Percentiles rank a stretch among this genome's conserved stretches.
Evolutionary conservation across 1,284 basidiomycete genomes (phyloP).

Genomic region (Ustilago shanxiensis): DNA sequence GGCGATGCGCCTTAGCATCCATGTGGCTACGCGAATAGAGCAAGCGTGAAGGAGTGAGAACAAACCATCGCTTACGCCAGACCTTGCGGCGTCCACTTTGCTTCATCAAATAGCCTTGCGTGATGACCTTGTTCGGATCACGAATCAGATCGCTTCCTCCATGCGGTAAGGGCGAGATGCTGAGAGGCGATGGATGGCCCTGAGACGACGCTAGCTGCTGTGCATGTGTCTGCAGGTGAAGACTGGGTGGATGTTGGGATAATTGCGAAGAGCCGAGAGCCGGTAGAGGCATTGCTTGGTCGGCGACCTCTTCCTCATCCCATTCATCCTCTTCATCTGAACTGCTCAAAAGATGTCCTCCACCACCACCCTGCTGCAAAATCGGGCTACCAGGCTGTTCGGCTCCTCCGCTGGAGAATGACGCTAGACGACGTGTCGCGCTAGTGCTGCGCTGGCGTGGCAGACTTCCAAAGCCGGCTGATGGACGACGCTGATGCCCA

Average conservation of each 20-base stretch:
- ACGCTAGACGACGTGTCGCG: constrained; percentile 33
- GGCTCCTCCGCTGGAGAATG: constrained; percentile 25
- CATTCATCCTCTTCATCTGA: constrained; percentile 64
- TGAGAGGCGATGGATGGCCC: constrained; percentile 13
- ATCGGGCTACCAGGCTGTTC: constrained; percentile 38
- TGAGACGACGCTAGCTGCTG: constrained; percentile 28
- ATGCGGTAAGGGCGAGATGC: constrained; percentile 22
- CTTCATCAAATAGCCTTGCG: constrained; percentile 92
- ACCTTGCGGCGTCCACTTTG: constrained; percentile 90
- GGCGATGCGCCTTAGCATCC: constrained; percentile 84
- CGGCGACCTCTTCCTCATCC: constrained; percentile 63
- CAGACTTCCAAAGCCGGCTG: constrained; percentile 38
- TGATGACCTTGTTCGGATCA: constrained; percentile 65
- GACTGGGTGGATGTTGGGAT: constrained; percentile 11
- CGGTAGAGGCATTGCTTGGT: constrained; percentile 64
- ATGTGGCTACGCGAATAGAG: constrained; percentile 71
- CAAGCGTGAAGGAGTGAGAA: constrained; percentile 68
- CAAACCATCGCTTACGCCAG: constrained; percentile 84
- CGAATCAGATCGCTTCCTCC: constrained; percentile 41
- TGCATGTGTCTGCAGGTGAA: constrained; percentile 4
- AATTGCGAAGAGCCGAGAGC: constrained; percentile 29
- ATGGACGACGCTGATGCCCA: constrained; percentile 39
- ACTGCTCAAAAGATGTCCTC: constrained; percentile 49
- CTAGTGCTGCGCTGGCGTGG: constrained; percentile 46
- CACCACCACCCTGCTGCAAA: constrained; percentile 19